Base-by-base conservation (phyloP, 1,284 basidiomycete genomes). In the Cryptococcus floricola region DNA sequence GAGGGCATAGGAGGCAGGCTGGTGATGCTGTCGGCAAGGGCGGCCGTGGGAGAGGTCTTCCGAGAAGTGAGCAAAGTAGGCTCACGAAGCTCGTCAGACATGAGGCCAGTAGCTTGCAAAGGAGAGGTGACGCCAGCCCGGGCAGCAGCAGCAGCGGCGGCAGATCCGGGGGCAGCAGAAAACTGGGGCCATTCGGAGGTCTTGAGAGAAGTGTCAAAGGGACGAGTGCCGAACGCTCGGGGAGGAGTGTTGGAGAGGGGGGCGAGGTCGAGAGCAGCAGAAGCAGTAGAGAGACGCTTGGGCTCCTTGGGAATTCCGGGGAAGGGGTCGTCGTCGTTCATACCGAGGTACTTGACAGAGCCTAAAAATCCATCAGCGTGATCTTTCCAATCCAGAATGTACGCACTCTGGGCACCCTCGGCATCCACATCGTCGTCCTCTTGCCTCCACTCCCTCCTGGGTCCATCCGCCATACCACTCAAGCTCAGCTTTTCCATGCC, bases 131-230 rank as follows among this genome's bases (percentile, higher is more conserved):
- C 56, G 9, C 69, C 85, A 18, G 65, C 54, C 16, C 54, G 83
- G 19, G 56, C 42, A 34, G 50, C 45, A 34, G 39, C 34, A 19
- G 52, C 46, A 13, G 54, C 25, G 7, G 54, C 25, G 31, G 31
- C 31, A 34, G 31, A 34, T n/a, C 53, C 58, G 54, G 82, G 78
- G 48, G 81, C 80, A 53, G 83, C 50, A 52, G 83, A 81, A 76
- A 92, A 96, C 70, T 89, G 89, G 44, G 92, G 89, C 94, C 94
- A 97, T 73, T 97, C 92, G 3, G 91, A 91, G 1, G 87, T 81
- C 71, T 89, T 89, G 68, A 75, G 63, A 18, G 83, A 81, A 31
- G 79, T 75, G 48, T 86, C 84, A 54, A 83, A 76, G 31, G 79
- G 79, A 56, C 86, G 83, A 46, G 77, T 74, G 19, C 82, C 77